phyloP scores from a whole-genome alignment of 2,329 filamentous ascomycete species.

The Penicillium sp. region DNA sequence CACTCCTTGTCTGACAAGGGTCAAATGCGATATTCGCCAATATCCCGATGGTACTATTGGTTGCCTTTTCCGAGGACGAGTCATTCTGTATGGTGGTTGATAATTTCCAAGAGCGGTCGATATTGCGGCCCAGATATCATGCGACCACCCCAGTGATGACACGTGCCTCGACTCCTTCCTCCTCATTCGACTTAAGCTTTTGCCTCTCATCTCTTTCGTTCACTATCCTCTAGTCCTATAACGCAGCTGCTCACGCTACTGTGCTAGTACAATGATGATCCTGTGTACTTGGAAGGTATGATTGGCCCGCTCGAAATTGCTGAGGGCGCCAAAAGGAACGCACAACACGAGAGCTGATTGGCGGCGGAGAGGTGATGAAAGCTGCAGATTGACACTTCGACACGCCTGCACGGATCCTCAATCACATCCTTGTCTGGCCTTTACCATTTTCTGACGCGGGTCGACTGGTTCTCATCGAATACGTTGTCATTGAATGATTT shows the following conservation, averaged over 20 bases:
- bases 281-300: not conserved
- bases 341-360: constrained; percentile 16
- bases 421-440: constrained; percentile 18
- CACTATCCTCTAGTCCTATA: not conserved
- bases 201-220: not conserved
- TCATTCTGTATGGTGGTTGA: too few relatives aligned
- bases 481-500: too few relatives aligned
- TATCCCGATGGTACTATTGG: too few relatives aligned
- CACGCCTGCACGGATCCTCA: constrained; percentile 20
- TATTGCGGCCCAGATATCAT: too few relatives aligned
- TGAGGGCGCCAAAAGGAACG: constrained; percentile 21
- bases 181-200: too few relatives aligned
- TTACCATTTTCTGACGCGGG: constrained; percentile 1
- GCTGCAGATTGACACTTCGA: constrained; percentile 21
- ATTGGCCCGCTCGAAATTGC: constrained; percentile 14
- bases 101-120: too few relatives aligned
- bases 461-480: not conserved
- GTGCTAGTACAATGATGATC: not conserved
- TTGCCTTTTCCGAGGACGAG: too few relatives aligned
- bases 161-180: too few relatives aligned
- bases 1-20: too few relatives aligned
- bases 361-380: constrained; percentile 17
- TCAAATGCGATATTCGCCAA: too few relatives aligned
- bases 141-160: too few relatives aligned
- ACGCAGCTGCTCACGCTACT: not conserved